phyloP scores from a whole-genome alignment of 2,329 filamentous ascomycete genomes.

The Dryadomyces quercus-mongolicae region DNA sequence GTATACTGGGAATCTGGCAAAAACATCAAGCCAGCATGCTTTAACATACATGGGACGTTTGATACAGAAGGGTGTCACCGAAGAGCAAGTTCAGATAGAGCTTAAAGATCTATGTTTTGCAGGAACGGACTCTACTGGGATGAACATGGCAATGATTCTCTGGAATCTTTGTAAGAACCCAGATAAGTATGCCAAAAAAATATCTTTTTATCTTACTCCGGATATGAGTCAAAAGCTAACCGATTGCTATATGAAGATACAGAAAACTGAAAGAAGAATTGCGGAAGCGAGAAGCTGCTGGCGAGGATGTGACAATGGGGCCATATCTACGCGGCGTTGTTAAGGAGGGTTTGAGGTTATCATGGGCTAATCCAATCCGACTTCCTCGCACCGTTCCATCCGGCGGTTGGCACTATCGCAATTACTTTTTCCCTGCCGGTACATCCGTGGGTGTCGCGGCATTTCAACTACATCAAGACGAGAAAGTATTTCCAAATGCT shows the following conservation, averaged over 20 bases:
- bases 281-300: neutral
- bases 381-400: constrained; percentile 7
- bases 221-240: neutral
- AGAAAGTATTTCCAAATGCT: constrained; percentile 11
- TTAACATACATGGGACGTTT: neutral
- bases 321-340: constrained; percentile 10
- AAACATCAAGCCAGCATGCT: neutral
- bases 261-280: neutral
- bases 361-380: constrained; percentile 9
- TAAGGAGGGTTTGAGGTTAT: constrained; percentile 11
- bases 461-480: constrained; percentile 12
- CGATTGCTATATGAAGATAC: neutral
- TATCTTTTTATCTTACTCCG: neutral
- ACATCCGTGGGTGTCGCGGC: constrained; percentile 14
- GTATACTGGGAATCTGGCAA: constrained; percentile 2
- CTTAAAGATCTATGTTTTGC: constrained; percentile 10
- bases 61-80: neutral
- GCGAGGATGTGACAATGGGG: neutral
- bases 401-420: constrained; percentile 7
- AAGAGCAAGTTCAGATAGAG: constrained; percentile 5
- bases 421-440: constrained; percentile 13
- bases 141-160: constrained; percentile 8
- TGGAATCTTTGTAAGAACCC: constrained; percentile 4
- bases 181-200: neutral
- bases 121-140: constrained; percentile 9